phyloP scores from a whole-genome alignment of 2,329 filamentous ascomycete genomes.

The Trichoderma simmonsii region DNA sequence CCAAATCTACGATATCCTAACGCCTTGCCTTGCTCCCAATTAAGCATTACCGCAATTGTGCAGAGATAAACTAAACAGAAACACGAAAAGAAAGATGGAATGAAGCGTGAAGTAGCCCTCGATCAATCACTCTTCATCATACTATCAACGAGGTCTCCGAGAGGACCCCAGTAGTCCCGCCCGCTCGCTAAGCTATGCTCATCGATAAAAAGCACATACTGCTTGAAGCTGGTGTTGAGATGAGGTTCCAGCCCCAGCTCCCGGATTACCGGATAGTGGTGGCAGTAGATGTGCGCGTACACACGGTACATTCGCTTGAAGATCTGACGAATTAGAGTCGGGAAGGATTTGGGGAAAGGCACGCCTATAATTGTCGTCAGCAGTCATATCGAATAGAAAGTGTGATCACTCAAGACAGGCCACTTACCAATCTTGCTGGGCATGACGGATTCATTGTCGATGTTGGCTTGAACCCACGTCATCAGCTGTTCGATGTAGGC shows the following conservation, averaged over 20 bases:
- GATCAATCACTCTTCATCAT: slow-evolving; percentile 88
- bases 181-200: slow-evolving; percentile 90
- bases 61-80: not conserved
- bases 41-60: slow-evolving; percentile 13
- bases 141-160: slow-evolving; percentile 94
- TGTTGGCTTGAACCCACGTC: slow-evolving; percentile 91
- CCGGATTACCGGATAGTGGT: slow-evolving; percentile 96
- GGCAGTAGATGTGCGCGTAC: slow-evolving; percentile 99
- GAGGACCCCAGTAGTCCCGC: slow-evolving; percentile 94
- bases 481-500: slow-evolving; percentile 98
- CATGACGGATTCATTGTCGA: slow-evolving; percentile 93
- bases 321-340: slow-evolving; percentile 83
- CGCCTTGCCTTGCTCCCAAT: slow-evolving; percentile 23
- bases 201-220: slow-evolving; percentile 97
- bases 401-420: not conserved
- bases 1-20: slow-evolving; percentile 21
- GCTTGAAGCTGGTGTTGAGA: slow-evolving; percentile 98
- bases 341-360: slow-evolving; percentile 91
- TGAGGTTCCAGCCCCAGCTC: slow-evolving; percentile 95
- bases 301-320: slow-evolving; percentile 99
- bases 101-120: not conserved
- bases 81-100: not conserved
- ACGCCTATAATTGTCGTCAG: slow-evolving; percentile 57
- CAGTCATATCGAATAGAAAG: not conserved
- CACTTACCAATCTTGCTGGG: slow-evolving; percentile 80